Base-by-base conservation (phyloP, 306 rosid genomes). In the Ormosia semicastrata region DNA sequence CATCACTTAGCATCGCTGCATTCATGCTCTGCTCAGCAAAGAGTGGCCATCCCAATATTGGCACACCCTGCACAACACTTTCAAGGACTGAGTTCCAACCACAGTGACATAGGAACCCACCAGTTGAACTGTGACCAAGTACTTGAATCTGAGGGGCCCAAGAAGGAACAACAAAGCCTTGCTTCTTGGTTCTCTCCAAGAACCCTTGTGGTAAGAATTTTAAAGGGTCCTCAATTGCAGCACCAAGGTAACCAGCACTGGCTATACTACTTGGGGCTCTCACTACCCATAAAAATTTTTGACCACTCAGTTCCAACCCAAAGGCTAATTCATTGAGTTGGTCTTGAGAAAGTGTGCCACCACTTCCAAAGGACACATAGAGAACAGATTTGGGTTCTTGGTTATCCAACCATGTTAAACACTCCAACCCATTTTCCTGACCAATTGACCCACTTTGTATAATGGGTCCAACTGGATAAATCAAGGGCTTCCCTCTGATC, bases 381-480 rank as follows among this genome's bases (percentile, higher is more conserved):
- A 85, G 14, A 67, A 85, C 85, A 0, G 88, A 85, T 1, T 68
- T 62, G 0, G 85, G 85, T 34, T 82, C 52, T 75, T 82, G 81
- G 3, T 66, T 46, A 10, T 82, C 77, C 71, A 82, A 82, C 85
- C 85, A 82, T 33, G 18, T 36, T 9, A 82, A 82, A 46, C 81
- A 82, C 37, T 57, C 70, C 5, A 32, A 40, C 41, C 47, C 76
- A 14, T 80, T 65, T 52, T 68, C 63, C 1, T 62, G 50, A 63
- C 41, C 41, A n/a, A 37, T 54, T 43, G 76, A 62, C 1, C 74
- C 88, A 8, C 3, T 70, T 14, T 84, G 81, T 54, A 41, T 70
- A n/a, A 85, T 73, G 8, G 90, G 90, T 58, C 90, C 90, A 11
- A 87, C 82, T 0, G 81, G 77, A 50, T 46, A 85, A 57, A 81